Evolutionary conservation across 1,284 basidiomycete species (phyloP), one percentile per base, ranked within the genome.

Genomic region (Vanrija sp.): DNA sequence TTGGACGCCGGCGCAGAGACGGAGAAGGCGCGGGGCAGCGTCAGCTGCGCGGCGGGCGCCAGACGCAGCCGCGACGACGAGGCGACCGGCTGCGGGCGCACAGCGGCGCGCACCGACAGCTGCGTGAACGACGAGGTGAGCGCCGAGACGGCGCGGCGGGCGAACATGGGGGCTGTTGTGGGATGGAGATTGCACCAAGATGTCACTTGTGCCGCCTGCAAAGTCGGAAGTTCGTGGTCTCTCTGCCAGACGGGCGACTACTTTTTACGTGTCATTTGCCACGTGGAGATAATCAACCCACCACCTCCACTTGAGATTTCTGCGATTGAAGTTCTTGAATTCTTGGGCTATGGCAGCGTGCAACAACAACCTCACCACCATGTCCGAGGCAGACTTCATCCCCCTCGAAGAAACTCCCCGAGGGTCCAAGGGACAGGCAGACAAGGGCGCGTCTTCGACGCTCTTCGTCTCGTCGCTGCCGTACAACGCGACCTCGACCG

Each of bases 401-500:
- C 57, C 65, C 3, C 63, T 70, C 25, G 64, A 68, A 8, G 50
- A 54, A 12, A 23, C 21, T 23, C 44, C 53, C 34, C 54, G 44
- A 25, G 7, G 43, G 8, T 46, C 51, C 23, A 52, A 53, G 26
- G 23, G 19, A 1, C 38, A 43, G 26, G 19, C 38, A 18, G 46
- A 46, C 16, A 38, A 26, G n/a, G 49, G 40, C 62, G 70, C 15
- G 16, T 21, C 28, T 19, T 39, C 72, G 39, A 77, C 75, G 12
- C 64, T 77, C 49, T 77, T 77, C 64, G 67, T 77, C 53, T 80
- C 79, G 7, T 75, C 78, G 25, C 78, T 97, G 18, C 91, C 93
- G 1, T 94, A 91, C 69, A 85, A 86, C 25, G 91, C 88, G 45
- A 98, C 94, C 6, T 89, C 89, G 3, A 87, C 86, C 54, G 92